Evolutionary conservation across 768 basidiomycete genomes (phyloP).

Genomic region (Tricholoma furcatifolium): DNA sequence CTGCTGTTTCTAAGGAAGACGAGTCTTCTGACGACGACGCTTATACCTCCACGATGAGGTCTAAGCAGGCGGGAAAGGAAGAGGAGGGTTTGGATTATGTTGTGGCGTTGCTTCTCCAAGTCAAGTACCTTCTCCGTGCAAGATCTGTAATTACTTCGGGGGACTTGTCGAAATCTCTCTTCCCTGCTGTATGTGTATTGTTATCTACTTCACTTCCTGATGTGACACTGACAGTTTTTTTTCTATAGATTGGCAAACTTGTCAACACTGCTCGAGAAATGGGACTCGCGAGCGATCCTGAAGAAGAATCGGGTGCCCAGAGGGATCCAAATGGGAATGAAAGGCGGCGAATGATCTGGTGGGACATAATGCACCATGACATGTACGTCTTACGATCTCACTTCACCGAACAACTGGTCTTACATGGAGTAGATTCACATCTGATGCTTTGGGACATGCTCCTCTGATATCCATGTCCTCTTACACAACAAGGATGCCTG

Average conservation of each 20-base stretch:
- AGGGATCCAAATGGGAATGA: slow-evolving; percentile 10
- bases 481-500: slow-evolving; percentile 56
- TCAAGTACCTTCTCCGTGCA: slow-evolving; percentile 33
- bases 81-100: slow-evolving; percentile 50
- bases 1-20: slow-evolving; percentile 5
- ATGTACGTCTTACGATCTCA: slow-evolving; percentile 46
- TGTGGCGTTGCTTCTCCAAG: slow-evolving; percentile 55
- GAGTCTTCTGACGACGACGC: neutral
- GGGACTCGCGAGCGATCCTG: slow-evolving; percentile 61
- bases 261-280: slow-evolving; percentile 63
- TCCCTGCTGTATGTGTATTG: slow-evolving; percentile 38
- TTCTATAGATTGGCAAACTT: slow-evolving; percentile 61
- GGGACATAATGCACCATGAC: slow-evolving; percentile 79
- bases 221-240: neutral
- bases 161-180: slow-evolving; percentile 23
- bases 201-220: neutral
- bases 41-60: neutral
- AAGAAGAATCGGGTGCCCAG: slow-evolving; percentile 32
- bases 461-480: slow-evolving; percentile 55
- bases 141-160: slow-evolving; percentile 3
- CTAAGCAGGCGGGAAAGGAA: slow-evolving; percentile 18
- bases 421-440: slow-evolving; percentile 52
- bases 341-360: slow-evolving; percentile 54
- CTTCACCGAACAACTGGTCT: neutral
- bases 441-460: slow-evolving; percentile 65